Conservation (phyloP, 768 basidiomycete genomes). For the Termitomyces bulborhizus region DNA sequence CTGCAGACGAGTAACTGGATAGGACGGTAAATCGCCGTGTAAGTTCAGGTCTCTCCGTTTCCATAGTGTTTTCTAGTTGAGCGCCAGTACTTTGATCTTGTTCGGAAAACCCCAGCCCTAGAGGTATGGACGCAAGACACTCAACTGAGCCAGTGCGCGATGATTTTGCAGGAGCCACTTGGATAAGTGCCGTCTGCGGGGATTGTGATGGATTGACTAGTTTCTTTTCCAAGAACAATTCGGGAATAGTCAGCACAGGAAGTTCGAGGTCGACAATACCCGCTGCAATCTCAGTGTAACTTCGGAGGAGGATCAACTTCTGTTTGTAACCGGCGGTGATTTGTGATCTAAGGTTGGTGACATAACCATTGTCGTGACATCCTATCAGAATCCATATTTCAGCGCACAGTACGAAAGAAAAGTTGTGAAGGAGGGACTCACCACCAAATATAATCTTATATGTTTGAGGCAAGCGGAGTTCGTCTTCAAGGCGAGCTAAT, state of each 20-base stretch:
- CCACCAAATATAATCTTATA: slow-evolving; percentile 66
- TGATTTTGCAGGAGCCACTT: neutral
- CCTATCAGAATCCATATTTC: slow-evolving; percentile 27
- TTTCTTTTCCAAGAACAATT: slow-evolving; percentile 58
- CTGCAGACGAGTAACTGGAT: slow-evolving; percentile 39
- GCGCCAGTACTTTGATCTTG: slow-evolving; percentile 22
- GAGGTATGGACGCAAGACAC: neutral
- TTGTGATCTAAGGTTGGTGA: slow-evolving; percentile 52
- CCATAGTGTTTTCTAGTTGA: slow-evolving; percentile 15
- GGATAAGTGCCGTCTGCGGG: neutral
- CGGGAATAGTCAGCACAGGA: slow-evolving; percentile 45
- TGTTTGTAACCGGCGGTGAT: slow-evolving; percentile 59
- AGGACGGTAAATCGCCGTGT: slow-evolving; percentile 15
- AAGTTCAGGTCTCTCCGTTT: neutral
- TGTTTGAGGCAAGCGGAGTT: slow-evolving; percentile 58
- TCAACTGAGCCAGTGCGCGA: slow-evolving; percentile 5
- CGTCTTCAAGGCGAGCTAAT: slow-evolving; percentile 50
- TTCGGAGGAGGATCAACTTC: slow-evolving; percentile 60
- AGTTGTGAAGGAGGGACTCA: slow-evolving; percentile 14
- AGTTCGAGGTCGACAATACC: slow-evolving; percentile 54
- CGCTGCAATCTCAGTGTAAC: slow-evolving; percentile 54
- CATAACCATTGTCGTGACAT: slow-evolving; percentile 72
- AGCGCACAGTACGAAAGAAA: neutral
- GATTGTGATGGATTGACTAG: slow-evolving; percentile 24
- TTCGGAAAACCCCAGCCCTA: slow-evolving; percentile 10